A percentile compares a stretch with the other conserved stretches of the same genome.
Conservation (phyloP, 2,329 filamentous ascomycete species). For the Macroventuria anomochaeta region DNA sequence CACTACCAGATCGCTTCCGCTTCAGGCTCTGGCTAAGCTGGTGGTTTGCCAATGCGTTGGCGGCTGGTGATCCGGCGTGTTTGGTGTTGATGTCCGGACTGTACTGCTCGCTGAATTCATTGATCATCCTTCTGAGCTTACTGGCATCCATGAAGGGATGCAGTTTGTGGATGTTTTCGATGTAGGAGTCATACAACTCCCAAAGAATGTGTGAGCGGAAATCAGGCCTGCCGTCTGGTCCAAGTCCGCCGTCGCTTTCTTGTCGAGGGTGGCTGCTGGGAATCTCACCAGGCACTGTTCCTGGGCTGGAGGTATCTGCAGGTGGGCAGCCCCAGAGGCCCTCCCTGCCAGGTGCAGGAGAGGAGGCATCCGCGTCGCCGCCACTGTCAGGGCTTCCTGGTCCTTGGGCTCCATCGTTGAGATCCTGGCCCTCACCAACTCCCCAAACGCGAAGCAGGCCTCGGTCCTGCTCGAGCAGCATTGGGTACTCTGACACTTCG, state of each 20-base stretch:
- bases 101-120: constrained; percentile 52
- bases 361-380: constrained; percentile 49
- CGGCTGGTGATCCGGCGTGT: constrained; percentile 33
- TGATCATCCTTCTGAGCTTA: constrained; percentile 60
- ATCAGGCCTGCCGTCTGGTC: constrained; percentile 60
- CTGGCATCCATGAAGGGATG: constrained; percentile 68
- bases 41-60: constrained; percentile 18
- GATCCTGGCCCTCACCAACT: constrained; percentile 74
- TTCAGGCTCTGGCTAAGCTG: constrained; percentile 38
- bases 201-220: constrained; percentile 60
- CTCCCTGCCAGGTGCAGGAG: constrained; percentile 53
- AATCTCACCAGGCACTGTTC: constrained; percentile 21
- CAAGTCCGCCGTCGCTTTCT: constrained; percentile 58
- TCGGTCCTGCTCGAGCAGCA: constrained; percentile 74
- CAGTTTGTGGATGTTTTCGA: constrained; percentile 66
- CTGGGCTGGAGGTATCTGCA: constrained; percentile 49
- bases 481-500: constrained; percentile 66
- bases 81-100: constrained; percentile 37
- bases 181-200: constrained; percentile 61
- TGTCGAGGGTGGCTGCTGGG: constrained; percentile 34
- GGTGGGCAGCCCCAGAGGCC: constrained; percentile 57
- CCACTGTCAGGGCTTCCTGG: constrained; percentile 44
- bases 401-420: constrained; percentile 56
- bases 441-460: constrained; percentile 79
- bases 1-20: constrained; percentile 44